phyloP scores from a whole-genome alignment of 2,329 filamentous ascomycete genomes.

The Aspergillus pseudoglaucus region DNA sequence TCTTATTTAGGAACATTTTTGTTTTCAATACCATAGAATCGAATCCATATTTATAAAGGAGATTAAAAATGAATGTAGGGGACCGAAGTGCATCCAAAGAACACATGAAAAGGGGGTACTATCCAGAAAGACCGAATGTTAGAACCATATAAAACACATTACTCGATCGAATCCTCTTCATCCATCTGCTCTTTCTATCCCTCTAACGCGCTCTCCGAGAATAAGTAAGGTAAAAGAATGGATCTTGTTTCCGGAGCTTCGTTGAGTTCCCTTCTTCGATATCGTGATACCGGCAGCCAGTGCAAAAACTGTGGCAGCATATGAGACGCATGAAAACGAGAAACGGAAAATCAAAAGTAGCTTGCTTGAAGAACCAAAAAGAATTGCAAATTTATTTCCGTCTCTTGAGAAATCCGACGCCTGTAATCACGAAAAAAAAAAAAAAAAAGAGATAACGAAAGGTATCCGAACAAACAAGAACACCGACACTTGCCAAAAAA shows the following conservation, averaged over 20 bases:
- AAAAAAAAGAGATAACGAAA: constrained; percentile 19
- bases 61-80: background rate
- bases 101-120: background rate
- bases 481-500: constrained; percentile 17
- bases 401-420: constrained; percentile 21
- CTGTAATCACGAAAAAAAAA: constrained; percentile 18
- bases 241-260: background rate
- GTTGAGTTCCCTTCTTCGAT: no score
- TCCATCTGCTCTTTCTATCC: background rate
- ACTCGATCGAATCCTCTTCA: background rate
- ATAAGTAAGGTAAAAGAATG: background rate
- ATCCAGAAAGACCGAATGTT: background rate
- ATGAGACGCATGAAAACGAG: constrained; percentile 4
- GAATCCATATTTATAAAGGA: background rate
- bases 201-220: background rate
- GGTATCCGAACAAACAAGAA: constrained; percentile 24
- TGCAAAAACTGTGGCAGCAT: background rate
- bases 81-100: background rate
- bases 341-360: constrained; percentile 10
- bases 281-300: no score
- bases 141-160: background rate
- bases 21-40: background rate
- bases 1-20: background rate
- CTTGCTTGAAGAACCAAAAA: constrained; percentile 19
- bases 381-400: constrained; percentile 15